phyloP scores from a whole-genome alignment of 345 rosid species.

The Pistacia integerrima region DNA sequence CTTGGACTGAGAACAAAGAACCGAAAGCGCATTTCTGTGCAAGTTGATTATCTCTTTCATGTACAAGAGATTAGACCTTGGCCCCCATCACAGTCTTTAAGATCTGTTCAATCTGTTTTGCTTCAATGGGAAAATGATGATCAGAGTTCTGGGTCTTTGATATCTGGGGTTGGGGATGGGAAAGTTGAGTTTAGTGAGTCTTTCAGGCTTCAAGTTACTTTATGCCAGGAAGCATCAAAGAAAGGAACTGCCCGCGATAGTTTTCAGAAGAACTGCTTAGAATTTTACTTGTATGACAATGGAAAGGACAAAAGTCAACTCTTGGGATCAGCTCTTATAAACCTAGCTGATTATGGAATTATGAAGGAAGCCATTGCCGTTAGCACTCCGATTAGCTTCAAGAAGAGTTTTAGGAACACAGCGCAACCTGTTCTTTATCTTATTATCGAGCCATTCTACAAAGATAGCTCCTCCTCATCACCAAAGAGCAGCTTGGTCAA shows the following conservation, averaged over 20 bases:
- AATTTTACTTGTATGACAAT: slow-evolving; percentile 69
- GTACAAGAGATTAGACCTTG: slow-evolving; percentile 82
- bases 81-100: slow-evolving; percentile 59
- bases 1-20: slow-evolving; percentile 65
- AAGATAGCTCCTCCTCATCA: slow-evolving; percentile 39
- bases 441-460: slow-evolving; percentile 60
- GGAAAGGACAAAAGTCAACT: slow-evolving; percentile 73
- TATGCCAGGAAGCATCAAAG: slow-evolving; percentile 53
- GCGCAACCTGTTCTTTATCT: slow-evolving; percentile 58
- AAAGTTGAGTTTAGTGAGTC: slow-evolving; percentile 64
- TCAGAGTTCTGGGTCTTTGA: slow-evolving; percentile 62
- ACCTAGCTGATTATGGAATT: slow-evolving; percentile 79
- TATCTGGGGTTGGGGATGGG: slow-evolving; percentile 53
- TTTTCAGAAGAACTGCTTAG: slow-evolving; percentile 73
- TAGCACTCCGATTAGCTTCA: slow-evolving; percentile 55
- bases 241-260: slow-evolving; percentile 34
- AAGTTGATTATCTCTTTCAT: slow-evolving; percentile 44
- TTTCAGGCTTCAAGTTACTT: slow-evolving; percentile 55
- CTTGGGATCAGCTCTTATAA: slow-evolving; percentile 73
- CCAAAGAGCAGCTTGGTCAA: slow-evolving; percentile 31
- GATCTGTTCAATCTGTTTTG: slow-evolving; percentile 51
- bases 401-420: slow-evolving; percentile 57
- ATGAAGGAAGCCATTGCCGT: slow-evolving; percentile 45
- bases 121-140: slow-evolving; percentile 85
- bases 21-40: slow-evolving; percentile 38